Percentiles rank a stretch among this genome's conserved stretches.
Conservation (phyloP, 352 stramenopile species). For the Phytophthora ramorum region DNA sequence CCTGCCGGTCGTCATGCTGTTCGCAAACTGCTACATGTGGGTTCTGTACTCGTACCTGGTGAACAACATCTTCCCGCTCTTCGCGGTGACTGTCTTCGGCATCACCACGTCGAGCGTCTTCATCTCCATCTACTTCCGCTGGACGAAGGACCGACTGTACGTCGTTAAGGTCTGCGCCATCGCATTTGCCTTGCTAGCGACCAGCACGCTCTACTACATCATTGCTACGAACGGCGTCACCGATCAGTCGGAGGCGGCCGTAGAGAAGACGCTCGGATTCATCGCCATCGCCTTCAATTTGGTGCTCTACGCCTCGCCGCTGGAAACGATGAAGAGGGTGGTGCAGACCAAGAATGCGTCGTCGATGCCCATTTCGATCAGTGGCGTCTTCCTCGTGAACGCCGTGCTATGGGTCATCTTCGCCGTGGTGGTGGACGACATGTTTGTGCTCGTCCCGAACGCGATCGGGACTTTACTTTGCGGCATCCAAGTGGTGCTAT, state of each 20-base stretch:
- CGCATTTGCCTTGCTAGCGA: constrained; percentile 20
- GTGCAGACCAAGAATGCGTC: constrained; percentile 45
- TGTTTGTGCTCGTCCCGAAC: constrained; percentile 49
- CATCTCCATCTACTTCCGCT: constrained; percentile 42
- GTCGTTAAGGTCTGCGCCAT: constrained; percentile 27
- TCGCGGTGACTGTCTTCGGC: constrained; percentile 36
- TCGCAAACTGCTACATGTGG: constrained; percentile 31
- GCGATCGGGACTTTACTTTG: constrained; percentile 41
- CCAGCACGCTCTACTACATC: constrained; percentile 44
- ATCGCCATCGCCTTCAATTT: constrained; percentile 52
- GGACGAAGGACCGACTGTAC: constrained; percentile 34
- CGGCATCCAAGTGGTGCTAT: constrained; percentile 49
- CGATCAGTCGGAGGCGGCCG: constrained; percentile 30
- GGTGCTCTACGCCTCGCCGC: constrained; percentile 51
- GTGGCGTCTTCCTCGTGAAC: constrained; percentile 44
- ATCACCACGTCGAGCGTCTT: constrained; percentile 25
- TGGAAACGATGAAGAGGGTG: constrained; percentile 52
- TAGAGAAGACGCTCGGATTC: constrained; percentile 43
- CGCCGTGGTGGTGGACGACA: constrained; percentile 38
- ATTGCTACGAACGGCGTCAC: constrained; percentile 35
- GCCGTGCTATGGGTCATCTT: constrained; percentile 59
- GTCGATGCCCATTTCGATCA: constrained; percentile 56
- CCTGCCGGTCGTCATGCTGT: constrained; percentile 34
- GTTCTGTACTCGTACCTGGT: constrained; percentile 41
- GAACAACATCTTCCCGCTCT: constrained; percentile 44